phyloP scores from a whole-genome alignment of 164 flowering plant genomes.

The Stephania yunnanensis region DNA sequence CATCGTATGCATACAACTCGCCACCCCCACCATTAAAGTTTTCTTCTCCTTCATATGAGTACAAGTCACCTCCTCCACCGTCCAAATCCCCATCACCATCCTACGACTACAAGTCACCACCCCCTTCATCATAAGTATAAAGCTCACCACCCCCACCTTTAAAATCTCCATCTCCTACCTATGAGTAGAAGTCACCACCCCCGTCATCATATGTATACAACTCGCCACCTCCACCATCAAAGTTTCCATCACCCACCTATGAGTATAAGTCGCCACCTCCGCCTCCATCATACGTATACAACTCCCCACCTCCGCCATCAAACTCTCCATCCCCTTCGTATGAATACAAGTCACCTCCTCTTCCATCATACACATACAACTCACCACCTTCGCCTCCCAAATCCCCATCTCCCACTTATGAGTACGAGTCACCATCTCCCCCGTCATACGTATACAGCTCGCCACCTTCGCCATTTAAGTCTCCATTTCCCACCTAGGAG shows the following conservation, averaged over 20 bases:
- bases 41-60: not conserved
- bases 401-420: not conserved
- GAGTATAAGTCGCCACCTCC: not conserved
- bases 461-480: not conserved
- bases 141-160: not conserved
- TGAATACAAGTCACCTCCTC: not conserved
- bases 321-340: not conserved
- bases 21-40: not conserved
- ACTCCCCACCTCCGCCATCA: not conserved
- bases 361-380: not conserved
- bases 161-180: not conserved
- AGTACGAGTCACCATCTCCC: not conserved
- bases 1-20: not conserved
- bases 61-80: not conserved
- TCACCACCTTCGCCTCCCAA: not conserved
- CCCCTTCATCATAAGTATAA: not conserved
- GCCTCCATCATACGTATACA: not conserved
- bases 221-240: not conserved
- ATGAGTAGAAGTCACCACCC: not conserved
- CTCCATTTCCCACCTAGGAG: not conserved
- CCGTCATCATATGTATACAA: not conserved
- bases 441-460: not conserved
- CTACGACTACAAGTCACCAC: not conserved
- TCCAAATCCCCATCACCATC: not conserved
- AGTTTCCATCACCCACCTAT: too few relatives aligned